Conservation (phyloP, 306 rosid species). For the Lathyrus tuberosus region DNA sequence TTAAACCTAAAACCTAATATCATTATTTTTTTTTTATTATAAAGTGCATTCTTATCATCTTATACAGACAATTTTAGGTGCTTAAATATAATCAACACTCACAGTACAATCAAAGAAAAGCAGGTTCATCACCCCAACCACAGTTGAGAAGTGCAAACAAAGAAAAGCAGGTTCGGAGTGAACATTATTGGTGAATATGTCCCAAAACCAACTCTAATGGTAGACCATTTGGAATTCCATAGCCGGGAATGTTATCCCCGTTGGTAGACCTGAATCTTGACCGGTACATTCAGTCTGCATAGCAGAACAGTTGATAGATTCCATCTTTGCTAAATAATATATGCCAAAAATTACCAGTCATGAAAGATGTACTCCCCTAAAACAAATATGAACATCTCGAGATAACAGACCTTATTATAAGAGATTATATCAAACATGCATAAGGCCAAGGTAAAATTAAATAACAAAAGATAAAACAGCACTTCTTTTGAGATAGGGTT, state of each 20-base stretch:
- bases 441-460: slow-evolving; percentile 31
- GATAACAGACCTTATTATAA: slow-evolving; percentile 22
- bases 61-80: background rate
- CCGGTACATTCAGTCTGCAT: slow-evolving; percentile 30
- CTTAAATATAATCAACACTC: background rate
- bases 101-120: background rate
- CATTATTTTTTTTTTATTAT: background rate
- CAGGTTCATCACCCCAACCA: background rate
- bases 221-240: slow-evolving; percentile 15
- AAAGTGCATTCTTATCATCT: background rate
- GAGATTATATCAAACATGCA: slow-evolving; percentile 12
- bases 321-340: slow-evolving; percentile 41
- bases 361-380: slow-evolving; percentile 15
- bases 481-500: slow-evolving; percentile 29
- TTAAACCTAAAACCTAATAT: too few species aligned
- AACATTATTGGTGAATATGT: slow-evolving; percentile 6
- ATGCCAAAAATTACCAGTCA: slow-evolving; percentile 42
- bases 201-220: slow-evolving; percentile 27
- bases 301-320: slow-evolving; percentile 37
- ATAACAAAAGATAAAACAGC: slow-evolving; percentile 22
- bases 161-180: background rate
- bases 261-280: slow-evolving; percentile 33
- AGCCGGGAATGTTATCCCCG: slow-evolving; percentile 34
- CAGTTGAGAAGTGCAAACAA: background rate
- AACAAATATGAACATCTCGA: slow-evolving; percentile 31